phyloP scores from a whole-genome alignment of 495 filamentous ascomycete species.

The Choiromyces venosus region DNA sequence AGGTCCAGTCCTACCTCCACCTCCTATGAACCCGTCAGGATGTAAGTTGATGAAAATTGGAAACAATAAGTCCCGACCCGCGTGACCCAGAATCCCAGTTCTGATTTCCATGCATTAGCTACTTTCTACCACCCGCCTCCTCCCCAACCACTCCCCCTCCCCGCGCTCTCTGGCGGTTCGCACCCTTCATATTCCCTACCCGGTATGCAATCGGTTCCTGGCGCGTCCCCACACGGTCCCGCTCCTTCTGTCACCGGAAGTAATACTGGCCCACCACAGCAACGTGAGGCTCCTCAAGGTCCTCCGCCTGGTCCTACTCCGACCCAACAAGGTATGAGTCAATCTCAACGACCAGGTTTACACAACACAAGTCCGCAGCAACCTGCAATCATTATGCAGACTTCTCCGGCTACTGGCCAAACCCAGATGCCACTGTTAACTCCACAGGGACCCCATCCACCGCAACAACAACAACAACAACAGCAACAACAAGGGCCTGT shows the following conservation, averaged over 20 bases:
- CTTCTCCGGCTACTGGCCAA: constrained; percentile 28
- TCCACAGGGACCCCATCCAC: constrained; percentile 29
- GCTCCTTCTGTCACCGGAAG: constrained; percentile 9
- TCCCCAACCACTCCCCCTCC: constrained; percentile 33
- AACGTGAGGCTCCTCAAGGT: constrained; percentile 27
- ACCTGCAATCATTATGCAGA: constrained; percentile 6
- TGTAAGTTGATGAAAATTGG: constrained; percentile 24
- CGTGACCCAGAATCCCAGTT: not conserved
- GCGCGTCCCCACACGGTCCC: constrained; percentile 18
- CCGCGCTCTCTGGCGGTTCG: constrained; percentile 24
- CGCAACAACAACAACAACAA: constrained; percentile 29
- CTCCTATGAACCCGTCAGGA: constrained; percentile 27
- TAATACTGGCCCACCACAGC: constrained; percentile 24
- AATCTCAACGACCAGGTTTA: constrained; percentile 19
- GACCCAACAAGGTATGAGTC: constrained; percentile 23
- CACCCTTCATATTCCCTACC: constrained; percentile 36
- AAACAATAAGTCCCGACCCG: not conserved
- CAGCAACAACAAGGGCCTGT: constrained; percentile 24
- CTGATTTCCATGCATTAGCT: constrained; percentile 16
- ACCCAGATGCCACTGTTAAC: constrained; percentile 31
- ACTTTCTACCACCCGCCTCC: constrained; percentile 30
- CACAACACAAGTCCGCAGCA: constrained; percentile 23
- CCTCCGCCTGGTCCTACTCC: constrained; percentile 23
- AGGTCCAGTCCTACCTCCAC: constrained; percentile 35
- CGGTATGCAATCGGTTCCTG: constrained; percentile 23